Evolutionary conservation across 768 basidiomycete species (phyloP), one percentile per base, ranked within the genome.

Genomic region (Amanita rubescens): DNA sequence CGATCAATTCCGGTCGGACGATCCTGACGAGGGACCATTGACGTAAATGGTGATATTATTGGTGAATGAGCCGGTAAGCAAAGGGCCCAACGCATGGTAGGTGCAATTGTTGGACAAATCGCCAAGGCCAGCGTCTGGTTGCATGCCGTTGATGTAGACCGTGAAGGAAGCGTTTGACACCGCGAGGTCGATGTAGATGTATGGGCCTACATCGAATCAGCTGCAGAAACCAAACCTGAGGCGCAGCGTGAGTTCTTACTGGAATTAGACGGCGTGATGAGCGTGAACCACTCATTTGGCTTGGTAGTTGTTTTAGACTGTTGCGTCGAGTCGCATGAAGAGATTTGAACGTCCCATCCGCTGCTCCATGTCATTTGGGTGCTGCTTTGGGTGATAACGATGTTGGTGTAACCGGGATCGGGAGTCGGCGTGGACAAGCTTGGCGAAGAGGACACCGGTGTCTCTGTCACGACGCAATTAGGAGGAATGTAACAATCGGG

Each of bases 11-110:
- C n/a, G 1, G 5, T 17, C 17, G 5, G 25, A 11, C 9, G 38
- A 41, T 11, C 42, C 43, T 33, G 35, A 34, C n/a, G 32, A 33
- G 17, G 17, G 42, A 8, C 51, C 51, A 35, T 44, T 24, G 3
- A 53, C 43, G 10, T 27, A 33, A n/a, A 53, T 24, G n/a, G 51
- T 53, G 34, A 53, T 15, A 30, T 43, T 53, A 30, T 20, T 44
- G 24, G 43, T 20, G 10, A 15, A 27, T 7, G 22, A 8, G 41
- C 42, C 42, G 17, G n/a, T 22, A 10, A 7, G 19, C 22, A 37
- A 5, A 14, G 43, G 17, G 11, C 22, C 51, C 20, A 53, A 14
- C n/a, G 14, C 42, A 22, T 41, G 22, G 25, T 45, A 53, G 15
- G 42, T 45, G 51, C 51, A 53, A n/a, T 45, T 45, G 42, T n/a